Conservation (phyloP, 345 rosid species). For the Moringa oleifera region DNA sequence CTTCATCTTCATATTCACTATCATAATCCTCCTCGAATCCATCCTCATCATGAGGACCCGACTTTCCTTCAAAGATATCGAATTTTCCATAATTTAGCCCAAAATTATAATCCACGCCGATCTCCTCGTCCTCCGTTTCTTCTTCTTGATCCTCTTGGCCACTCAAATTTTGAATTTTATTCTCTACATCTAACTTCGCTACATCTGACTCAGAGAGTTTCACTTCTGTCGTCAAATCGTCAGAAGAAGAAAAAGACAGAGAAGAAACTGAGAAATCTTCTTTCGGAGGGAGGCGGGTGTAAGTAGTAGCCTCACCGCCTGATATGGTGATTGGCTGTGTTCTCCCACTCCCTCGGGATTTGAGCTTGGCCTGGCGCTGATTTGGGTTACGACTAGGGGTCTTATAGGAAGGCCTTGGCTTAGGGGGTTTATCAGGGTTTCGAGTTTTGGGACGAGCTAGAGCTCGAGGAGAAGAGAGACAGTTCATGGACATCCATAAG, state of each 20-base stretch:
- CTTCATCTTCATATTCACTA: slow-evolving; percentile 31
- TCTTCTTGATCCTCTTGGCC: slow-evolving; percentile 31
- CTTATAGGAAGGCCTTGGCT: slow-evolving; percentile 11
- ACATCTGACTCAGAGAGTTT: slow-evolving; percentile 50
- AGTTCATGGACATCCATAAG: slow-evolving; percentile 28
- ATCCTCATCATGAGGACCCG: slow-evolving; percentile 32
- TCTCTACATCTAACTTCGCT: slow-evolving; percentile 22
- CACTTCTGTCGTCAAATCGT: slow-evolving; percentile 29
- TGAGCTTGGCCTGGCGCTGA: slow-evolving; percentile 27
- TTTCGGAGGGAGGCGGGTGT: slow-evolving; percentile 75
- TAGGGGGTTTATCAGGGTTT: slow-evolving; percentile 28
- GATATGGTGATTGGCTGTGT: slow-evolving; percentile 33
- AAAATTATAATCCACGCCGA: slow-evolving; percentile 16
- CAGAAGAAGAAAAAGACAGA: slow-evolving; percentile 18
- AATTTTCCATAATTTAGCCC: slow-evolving; percentile 27
- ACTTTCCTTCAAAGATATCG: slow-evolving; percentile 44
- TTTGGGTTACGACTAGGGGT: slow-evolving; percentile 19
- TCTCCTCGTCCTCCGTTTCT: slow-evolving; percentile 16
- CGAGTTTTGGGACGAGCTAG: slow-evolving; percentile 38
- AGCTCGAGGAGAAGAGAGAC: slow-evolving; percentile 41
- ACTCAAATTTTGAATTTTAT: slow-evolving; percentile 11
- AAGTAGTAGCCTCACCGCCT: slow-evolving; percentile 79
- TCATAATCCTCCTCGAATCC: slow-evolving; percentile 27
- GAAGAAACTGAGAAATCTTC: slow-evolving; percentile 45
- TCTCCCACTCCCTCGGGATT: slow-evolving; percentile 26